Percentiles rank a stretch among this genome's conserved stretches.
phyloP scores from a whole-genome alignment of 164 flowering plant species.

The Pachysandra terminalis region DNA sequence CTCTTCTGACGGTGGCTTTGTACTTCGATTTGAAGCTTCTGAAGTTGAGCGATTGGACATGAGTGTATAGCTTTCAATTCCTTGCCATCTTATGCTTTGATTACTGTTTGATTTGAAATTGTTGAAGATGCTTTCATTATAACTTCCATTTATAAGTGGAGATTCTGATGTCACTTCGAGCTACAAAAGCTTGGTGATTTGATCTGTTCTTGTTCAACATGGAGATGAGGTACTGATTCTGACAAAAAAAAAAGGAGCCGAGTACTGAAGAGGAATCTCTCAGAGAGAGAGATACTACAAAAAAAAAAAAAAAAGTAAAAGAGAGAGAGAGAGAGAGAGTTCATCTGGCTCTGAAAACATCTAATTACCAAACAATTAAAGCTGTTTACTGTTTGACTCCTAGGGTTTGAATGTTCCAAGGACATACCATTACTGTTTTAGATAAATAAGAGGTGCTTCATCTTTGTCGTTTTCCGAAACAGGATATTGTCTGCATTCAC shows the following conservation, averaged over 20 bases:
- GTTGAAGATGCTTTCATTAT: background rate
- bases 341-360: background rate
- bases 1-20: no score
- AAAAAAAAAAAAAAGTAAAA: no score
- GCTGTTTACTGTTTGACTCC: conserved; percentile 13
- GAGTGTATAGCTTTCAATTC: background rate
- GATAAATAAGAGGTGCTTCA: conserved; percentile 2
- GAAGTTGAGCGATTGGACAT: background rate
- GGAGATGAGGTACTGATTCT: background rate
- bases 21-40: no score
- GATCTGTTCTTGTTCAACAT: conserved; percentile 7
- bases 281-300: no score
- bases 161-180: conserved; percentile 8
- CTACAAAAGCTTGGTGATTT: conserved; percentile 7
- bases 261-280: no score
- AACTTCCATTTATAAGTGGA: no score
- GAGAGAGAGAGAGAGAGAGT: background rate
- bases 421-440: background rate
- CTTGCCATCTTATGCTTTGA: background rate
- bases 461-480: conserved; percentile 17
- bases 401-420: conserved; percentile 16
- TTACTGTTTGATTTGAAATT: background rate
- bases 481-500: conserved; percentile 2
- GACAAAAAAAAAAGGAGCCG: no score
- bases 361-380: background rate